Conservation (phyloP, 2,329 filamentous ascomycete genomes). For the Fusarium irregulare region DNA sequence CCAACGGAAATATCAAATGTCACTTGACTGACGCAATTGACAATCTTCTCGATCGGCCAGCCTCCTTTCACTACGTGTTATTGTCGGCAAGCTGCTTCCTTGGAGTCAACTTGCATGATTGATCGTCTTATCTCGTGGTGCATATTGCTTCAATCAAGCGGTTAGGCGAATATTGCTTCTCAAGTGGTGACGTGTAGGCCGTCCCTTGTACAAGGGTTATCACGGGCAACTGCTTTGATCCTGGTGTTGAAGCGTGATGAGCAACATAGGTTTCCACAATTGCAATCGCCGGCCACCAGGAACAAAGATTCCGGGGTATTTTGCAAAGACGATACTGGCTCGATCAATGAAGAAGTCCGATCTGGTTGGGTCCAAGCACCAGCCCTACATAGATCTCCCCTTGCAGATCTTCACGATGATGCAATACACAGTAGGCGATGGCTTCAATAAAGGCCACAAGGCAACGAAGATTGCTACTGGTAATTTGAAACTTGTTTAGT, state of each 20-base stretch:
- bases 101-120: constrained; percentile 4
- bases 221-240: constrained; percentile 7
- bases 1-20: not conserved
- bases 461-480: not conserved
- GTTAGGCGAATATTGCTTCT: not conserved
- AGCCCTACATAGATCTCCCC: not conserved
- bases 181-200: constrained; percentile 26
- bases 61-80: not conserved
- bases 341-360: constrained; percentile 8
- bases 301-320: not conserved
- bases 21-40: constrained; percentile 41
- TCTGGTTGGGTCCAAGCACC: not conserved
- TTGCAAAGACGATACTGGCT: not conserved
- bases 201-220: not conserved
- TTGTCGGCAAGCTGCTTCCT: constrained; percentile 5
- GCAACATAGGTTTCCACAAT: not conserved
- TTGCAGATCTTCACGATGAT: not conserved
- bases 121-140: not conserved
- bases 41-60: not conserved
- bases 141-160: not conserved
- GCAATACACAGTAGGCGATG: not conserved
- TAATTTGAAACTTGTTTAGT: not conserved
- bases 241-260: not conserved
- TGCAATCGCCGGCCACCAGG: not conserved
- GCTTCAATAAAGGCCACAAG: not conserved